Evolutionary conservation across 163 green algal species (phyloP), one percentile per base, ranked within the genome.

Genomic region (Scenedesmus sp.): DNA sequence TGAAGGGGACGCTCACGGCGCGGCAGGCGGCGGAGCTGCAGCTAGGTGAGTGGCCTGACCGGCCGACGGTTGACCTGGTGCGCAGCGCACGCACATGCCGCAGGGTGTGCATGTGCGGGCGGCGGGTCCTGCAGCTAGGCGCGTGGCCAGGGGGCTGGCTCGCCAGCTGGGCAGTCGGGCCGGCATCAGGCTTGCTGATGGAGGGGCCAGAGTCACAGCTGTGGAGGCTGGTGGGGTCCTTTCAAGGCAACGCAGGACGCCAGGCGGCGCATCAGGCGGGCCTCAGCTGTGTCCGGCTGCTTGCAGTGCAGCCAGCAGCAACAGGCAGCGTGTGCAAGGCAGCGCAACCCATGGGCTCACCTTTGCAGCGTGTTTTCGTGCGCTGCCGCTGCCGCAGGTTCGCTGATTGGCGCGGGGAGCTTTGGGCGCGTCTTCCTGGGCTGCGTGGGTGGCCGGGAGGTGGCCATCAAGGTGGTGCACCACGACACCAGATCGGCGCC

Each of bases 401-500:
- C 33, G 26, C 37, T 92, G 56, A 59, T 92, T 73, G 88, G 88
- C 56, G 82, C 81, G 2, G 88, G 88, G 35, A 79, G 37, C 37
- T 92, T 86, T 88, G 88, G 88, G 0, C 88, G 88, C 20, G 88
- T 92, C 81, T 92, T 89, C 65, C 56, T 44, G 20, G 88, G 81
- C 3, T 46, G 61, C 46, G 37, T 68, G 15, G 56, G 26, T 13
- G 56, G 56, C 15, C 56, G 16, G 15, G 56, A 68, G 56, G 56
- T 68, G 56, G 56, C 56, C 15, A 68, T 68, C 56, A 68, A 68
- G 56, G 56, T 68, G 56, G 56, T 68, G 56, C 56, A 68, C 56
- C 56, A 68, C 56, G 26, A 26, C 56, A 68, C 15, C 56, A 68
- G 4, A 24, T 30, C 56, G 18, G 15, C 56, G 4, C 3, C 15